These are phyloP conservation scores for Hypoxylon sp. DNA, from an alignment of 2,329 filamentous ascomycete genomes.

Conservation along the genomic window DNA sequence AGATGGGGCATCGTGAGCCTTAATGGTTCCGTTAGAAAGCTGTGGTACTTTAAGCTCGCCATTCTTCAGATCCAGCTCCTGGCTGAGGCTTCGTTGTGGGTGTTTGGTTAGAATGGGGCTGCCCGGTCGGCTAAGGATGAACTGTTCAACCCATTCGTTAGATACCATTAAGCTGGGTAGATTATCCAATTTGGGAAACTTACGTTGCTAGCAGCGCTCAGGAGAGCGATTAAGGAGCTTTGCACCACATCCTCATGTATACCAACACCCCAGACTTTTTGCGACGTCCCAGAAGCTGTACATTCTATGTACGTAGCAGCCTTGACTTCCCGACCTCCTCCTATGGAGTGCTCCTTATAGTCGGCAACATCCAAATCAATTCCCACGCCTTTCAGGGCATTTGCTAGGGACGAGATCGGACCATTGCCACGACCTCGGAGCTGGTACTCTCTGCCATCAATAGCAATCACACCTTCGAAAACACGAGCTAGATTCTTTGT, in stretches of 20 bases:
- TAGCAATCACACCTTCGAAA: slow-evolving; percentile 84
- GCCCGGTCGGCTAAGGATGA: slow-evolving; percentile 73
- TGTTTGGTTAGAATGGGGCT: slow-evolving; percentile 72
- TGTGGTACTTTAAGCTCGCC: slow-evolving; percentile 30
- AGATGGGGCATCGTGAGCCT: slow-evolving; percentile 37
- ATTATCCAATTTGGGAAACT: slow-evolving; percentile 50
- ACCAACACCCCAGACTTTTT: slow-evolving; percentile 88
- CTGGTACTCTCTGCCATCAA: slow-evolving; percentile 81
- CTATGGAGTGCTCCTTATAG: slow-evolving; percentile 96
- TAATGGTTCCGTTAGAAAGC: slow-evolving; percentile 37
- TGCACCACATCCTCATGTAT: slow-evolving; percentile 94
- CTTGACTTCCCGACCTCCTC: slow-evolving; percentile 81
- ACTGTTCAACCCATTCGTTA: slow-evolving; percentile 58
- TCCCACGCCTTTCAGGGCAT: slow-evolving; percentile 79
- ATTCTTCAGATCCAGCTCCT: slow-evolving; percentile 49
- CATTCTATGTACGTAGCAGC: slow-evolving; percentile 97
- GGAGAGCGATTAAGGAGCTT: slow-evolving; percentile 83
- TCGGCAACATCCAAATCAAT: slow-evolving; percentile 91
- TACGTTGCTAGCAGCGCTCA: slow-evolving; percentile 87
- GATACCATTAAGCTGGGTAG: not conserved
- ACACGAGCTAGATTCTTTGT: slow-evolving; percentile 81
- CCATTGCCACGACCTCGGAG: slow-evolving; percentile 87
- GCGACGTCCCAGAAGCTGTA: slow-evolving; percentile 69
- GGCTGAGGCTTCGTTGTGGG: slow-evolving; percentile 58
- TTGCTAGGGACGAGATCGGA: slow-evolving; percentile 86